A percentile compares a stretch with the other conserved stretches of the same genome.
phyloP scores from a whole-genome alignment of 2,329 filamentous ascomycete species.

The Decorospora gaudefroyi region DNA sequence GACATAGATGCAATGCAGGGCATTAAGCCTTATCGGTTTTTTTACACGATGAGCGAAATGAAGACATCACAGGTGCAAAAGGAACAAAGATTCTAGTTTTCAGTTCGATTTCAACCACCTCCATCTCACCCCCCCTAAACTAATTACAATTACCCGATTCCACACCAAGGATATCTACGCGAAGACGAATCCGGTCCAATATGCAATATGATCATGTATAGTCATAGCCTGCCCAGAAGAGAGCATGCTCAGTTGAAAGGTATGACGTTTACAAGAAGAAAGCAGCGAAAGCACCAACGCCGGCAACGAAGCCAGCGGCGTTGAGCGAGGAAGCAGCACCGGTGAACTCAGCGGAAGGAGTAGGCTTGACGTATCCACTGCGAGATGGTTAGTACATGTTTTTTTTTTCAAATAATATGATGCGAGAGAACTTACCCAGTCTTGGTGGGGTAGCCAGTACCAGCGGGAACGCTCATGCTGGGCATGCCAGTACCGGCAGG shows the following conservation, averaged over 20 bases:
- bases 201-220: constrained; percentile 45
- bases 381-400: too few relatives aligned
- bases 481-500: constrained; percentile 16
- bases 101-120: constrained; percentile 30
- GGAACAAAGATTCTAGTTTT: constrained; percentile 15
- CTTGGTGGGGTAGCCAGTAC: constrained; percentile 40
- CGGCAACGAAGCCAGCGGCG: constrained; percentile 47
- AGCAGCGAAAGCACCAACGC: constrained; percentile 50
- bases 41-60: too few relatives aligned
- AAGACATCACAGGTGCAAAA: constrained; percentile 11
- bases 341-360: constrained; percentile 43
- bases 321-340: constrained; percentile 46
- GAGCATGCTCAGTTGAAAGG: constrained; percentile 39
- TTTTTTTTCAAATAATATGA: too few relatives aligned
- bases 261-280: constrained; percentile 51
- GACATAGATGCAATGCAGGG: too few relatives aligned
- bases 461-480: constrained; percentile 20
- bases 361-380: constrained; percentile 40
- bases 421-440: too few relatives aligned
- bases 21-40: too few relatives aligned
- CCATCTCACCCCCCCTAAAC: constrained; percentile 23
- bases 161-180: constrained; percentile 34
- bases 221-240: constrained; percentile 45
- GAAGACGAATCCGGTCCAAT: constrained; percentile 23
- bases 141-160: constrained; percentile 41